Evolutionary conservation across 768 basidiomycete genomes (phyloP).

Genomic region (Mycena vulgaris): DNA sequence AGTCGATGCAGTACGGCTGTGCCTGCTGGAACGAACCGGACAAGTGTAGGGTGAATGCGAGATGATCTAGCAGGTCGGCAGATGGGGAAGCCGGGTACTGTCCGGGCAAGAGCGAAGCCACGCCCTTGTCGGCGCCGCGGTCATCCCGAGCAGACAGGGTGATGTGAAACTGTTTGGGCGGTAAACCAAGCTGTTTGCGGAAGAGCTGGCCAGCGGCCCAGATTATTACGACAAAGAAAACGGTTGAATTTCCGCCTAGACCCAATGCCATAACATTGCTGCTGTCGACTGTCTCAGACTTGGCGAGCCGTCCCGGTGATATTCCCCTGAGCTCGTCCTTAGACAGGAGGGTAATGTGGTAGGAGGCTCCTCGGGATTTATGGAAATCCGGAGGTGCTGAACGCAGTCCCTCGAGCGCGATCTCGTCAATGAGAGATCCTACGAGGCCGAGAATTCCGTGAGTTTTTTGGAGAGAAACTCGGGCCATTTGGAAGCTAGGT

Average conservation of each 20-base stretch:
- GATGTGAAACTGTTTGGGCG: slow-evolving; percentile 71
- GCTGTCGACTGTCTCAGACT: slow-evolving; percentile 19
- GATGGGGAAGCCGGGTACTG: slow-evolving; percentile 50
- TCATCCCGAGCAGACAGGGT: slow-evolving; percentile 60
- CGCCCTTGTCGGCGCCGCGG: slow-evolving; percentile 63
- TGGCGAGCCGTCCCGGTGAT: slow-evolving; percentile 34
- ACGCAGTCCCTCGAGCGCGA: slow-evolving; percentile 14
- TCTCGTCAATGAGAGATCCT: slow-evolving; percentile 21
- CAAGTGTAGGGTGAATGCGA: slow-evolving; percentile 60
- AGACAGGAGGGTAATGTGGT: slow-evolving; percentile 18
- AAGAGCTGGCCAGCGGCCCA: slow-evolving; percentile 69
- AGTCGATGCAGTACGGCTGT: slow-evolving; percentile 47
- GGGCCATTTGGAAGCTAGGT: not conserved
- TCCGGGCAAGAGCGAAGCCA: slow-evolving; percentile 59
- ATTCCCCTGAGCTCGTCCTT: slow-evolving; percentile 30
- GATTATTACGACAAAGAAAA: slow-evolving; percentile 67
- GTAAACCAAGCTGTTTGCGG: slow-evolving; percentile 64
- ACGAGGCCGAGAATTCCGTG: slow-evolving; percentile 18
- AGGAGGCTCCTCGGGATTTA: not conserved
- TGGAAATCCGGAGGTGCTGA: slow-evolving; percentile 8
- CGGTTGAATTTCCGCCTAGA: slow-evolving; percentile 53
- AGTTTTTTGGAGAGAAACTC: slow-evolving; percentile 8
- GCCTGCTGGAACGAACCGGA: slow-evolving; percentile 55
- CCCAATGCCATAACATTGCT: slow-evolving; percentile 55
- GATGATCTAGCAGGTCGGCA: slow-evolving; percentile 60